A percentile compares a stretch with the other conserved stretches of the same genome.
Conservation (phyloP, 176 grass and related monocot genomes). For the Carex pumila region DNA sequence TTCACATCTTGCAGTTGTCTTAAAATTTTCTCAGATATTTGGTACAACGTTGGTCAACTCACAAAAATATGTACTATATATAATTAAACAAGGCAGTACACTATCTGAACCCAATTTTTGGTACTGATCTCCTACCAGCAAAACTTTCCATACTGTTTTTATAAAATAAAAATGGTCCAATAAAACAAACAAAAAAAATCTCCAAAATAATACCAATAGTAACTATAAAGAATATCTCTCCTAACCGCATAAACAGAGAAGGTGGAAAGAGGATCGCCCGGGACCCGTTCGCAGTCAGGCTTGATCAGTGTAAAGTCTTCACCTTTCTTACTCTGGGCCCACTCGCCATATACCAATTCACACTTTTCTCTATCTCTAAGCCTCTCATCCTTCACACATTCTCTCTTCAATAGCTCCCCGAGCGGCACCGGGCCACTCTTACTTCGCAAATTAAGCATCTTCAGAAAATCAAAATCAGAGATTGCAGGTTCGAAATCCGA, state of each 20-base stretch:
- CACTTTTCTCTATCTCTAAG: slow-evolving; percentile 17
- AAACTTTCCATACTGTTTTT: background rate
- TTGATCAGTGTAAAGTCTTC: slow-evolving; percentile 73
- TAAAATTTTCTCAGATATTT: too few relatives aligned
- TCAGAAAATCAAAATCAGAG: background rate
- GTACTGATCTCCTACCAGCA: background rate
- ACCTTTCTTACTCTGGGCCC: slow-evolving; percentile 60
- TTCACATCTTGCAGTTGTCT: background rate
- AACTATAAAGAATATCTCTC: background rate
- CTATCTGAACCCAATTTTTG: background rate
- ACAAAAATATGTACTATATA: slow-evolving; percentile 9
- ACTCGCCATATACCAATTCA: slow-evolving; percentile 27
- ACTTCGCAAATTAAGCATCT: slow-evolving; percentile 13
- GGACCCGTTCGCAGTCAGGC: slow-evolving; percentile 39
- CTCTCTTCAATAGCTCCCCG: slow-evolving; percentile 29
- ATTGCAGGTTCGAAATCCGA: too few relatives aligned
- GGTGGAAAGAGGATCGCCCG: slow-evolving; percentile 48
- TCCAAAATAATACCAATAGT: background rate
- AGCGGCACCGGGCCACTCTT: slow-evolving; percentile 27
- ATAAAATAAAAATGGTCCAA: background rate
- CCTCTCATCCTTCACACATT: slow-evolving; percentile 19
- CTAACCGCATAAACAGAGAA: slow-evolving; percentile 39
- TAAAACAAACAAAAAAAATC: background rate
- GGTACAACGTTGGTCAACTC: background rate
- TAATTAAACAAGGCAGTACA: background rate